Conservation (phyloP, 306 rosid genomes). For the Ormosia emarginata region DNA sequence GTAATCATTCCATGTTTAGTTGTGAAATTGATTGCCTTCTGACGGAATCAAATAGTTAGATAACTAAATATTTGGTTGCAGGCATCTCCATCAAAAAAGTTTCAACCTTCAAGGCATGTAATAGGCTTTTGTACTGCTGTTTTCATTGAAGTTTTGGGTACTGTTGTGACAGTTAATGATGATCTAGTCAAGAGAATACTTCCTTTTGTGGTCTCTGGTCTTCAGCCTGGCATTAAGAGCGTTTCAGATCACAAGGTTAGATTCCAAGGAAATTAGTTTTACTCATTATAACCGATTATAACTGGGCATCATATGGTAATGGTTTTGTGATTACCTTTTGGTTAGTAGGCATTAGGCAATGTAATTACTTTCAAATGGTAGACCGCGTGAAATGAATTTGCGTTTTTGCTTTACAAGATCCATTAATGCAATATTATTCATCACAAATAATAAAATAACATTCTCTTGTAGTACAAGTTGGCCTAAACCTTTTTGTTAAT, state of each 20-base stretch:
- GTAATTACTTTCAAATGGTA: background rate
- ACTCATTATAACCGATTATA: background rate
- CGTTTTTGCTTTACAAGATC: background rate
- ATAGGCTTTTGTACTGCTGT: slow-evolving; percentile 86
- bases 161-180: slow-evolving; percentile 47
- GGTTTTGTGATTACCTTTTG: background rate
- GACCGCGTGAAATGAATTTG: background rate
- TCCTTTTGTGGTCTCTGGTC: slow-evolving; percentile 74
- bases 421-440: background rate
- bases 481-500: background rate
- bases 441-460: background rate
- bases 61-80: slow-evolving; percentile 26
- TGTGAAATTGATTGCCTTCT: slow-evolving; percentile 4
- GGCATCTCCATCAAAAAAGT: slow-evolving; percentile 76
- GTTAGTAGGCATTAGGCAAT: background rate
- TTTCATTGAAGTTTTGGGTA: slow-evolving; percentile 76
- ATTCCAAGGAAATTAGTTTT: slow-evolving; percentile 2
- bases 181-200: slow-evolving; percentile 67
- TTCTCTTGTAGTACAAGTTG: background rate
- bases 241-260: slow-evolving; percentile 77
- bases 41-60: background rate
- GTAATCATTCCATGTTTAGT: slow-evolving; percentile 30
- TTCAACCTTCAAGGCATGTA: slow-evolving; percentile 57
- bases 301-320: background rate
- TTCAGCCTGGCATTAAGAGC: slow-evolving; percentile 52